Evolutionary conservation across 208 protist species (phyloP), one percentile per base, ranked within the genome.

Genomic region (Cochliopodium minus): DNA sequence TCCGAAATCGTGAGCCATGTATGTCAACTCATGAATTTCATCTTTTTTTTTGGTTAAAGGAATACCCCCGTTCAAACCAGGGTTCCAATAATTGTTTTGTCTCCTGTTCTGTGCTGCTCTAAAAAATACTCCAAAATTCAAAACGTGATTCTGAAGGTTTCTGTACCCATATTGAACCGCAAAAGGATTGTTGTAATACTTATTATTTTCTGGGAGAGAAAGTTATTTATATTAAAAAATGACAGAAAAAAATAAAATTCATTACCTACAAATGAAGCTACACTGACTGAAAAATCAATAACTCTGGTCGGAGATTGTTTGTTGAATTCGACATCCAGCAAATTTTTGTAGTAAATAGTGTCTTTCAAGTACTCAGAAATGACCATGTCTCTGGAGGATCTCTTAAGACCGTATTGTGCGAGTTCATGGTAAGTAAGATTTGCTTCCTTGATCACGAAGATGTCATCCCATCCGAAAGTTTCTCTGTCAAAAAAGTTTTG

Each of bases 241-340:
- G 45, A 50, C 26, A 29, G n/a, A n/a, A n/a, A n/a, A n/a, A n/a
- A n/a, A n/a, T n/a, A n/a, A n/a, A n/a, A n/a, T n/a, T n/a, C n/a
- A n/a, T n/a, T n/a, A n/a, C n/a, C n/a, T n/a, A n/a, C n/a, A n/a
- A n/a, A n/a, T n/a, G n/a, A n/a, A n/a, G n/a, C n/a, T n/a, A n/a
- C n/a, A n/a, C n/a, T n/a, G n/a, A n/a, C n/a, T n/a, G n/a, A n/a
- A n/a, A n/a, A n/a, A n/a, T n/a, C n/a, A n/a, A n/a, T n/a, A n/a
- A n/a, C n/a, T n/a, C n/a, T n/a, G n/a, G n/a, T n/a, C n/a, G n/a
- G n/a, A n/a, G n/a, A n/a, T n/a, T n/a, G n/a, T n/a, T n/a, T n/a
- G n/a, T n/a, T n/a, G n/a, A n/a, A n/a, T n/a, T 43, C 38, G n/a
- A 43, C 38, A 43, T 43, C 38, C 38, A 43, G n/a, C 38, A 43